Percentiles rank a stretch among this genome's conserved stretches.
phyloP scores from a whole-genome alignment of 2,329 filamentous ascomycete genomes.

The Epichloe bromicola region DNA sequence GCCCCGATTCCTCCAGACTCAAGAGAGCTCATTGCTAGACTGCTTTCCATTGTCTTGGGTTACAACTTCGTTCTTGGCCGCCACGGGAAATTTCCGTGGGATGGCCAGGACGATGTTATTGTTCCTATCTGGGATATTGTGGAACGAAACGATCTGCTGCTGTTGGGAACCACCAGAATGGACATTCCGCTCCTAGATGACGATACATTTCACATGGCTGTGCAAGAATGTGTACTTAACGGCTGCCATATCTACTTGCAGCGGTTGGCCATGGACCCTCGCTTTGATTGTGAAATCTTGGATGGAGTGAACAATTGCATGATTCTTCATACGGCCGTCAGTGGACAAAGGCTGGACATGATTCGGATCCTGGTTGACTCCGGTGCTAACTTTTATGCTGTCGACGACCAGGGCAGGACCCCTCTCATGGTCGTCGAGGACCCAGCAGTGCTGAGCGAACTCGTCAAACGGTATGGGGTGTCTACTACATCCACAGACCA shows the following conservation, averaged over 20 bases:
- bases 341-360: conserved; percentile 12
- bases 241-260: conserved; percentile 15
- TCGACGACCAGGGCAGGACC: conserved; percentile 18
- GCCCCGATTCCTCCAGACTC: not conserved
- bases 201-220: conserved; percentile 6
- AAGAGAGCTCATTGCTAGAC: not conserved
- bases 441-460: conserved; percentile 11
- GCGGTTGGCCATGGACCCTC: conserved; percentile 16
- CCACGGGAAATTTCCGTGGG: not conserved
- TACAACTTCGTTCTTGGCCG: not conserved
- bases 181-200: conserved; percentile 9
- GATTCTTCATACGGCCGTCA: conserved; percentile 20
- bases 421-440: conserved; percentile 23
- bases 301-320: conserved; percentile 9
- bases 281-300: conserved; percentile 17
- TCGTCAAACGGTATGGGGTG: conserved; percentile 15
- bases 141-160: conserved; percentile 4
- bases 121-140: no score
- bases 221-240: conserved; percentile 8
- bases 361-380: conserved; percentile 16
- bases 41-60: not conserved
- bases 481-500: conserved; percentile 18
- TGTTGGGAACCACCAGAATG: not conserved
- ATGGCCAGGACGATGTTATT: not conserved
- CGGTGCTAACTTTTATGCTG: conserved; percentile 15